These are phyloP conservation scores for Drosera spatulata DNA, from an alignment of 179 eudicot genomes.

Conservation along the genomic window DNA sequence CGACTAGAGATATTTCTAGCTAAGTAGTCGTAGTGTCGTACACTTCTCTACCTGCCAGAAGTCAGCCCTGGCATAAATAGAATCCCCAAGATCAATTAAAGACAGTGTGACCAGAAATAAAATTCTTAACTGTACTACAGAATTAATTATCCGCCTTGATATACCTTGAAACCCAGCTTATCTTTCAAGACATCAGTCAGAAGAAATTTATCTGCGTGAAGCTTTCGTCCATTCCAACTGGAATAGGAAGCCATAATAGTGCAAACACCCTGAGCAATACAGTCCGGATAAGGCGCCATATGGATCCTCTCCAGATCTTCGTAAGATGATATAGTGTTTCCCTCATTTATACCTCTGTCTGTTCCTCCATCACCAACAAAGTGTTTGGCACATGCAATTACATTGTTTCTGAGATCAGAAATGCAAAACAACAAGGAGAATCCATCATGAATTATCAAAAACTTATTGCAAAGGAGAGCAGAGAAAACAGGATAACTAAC, in stretches of 20 bases:
- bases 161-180: conserved; percentile 74
- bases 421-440: not conserved
- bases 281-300: conserved; percentile 32
- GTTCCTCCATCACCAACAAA: conserved; percentile 47
- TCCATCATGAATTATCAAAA: conserved; percentile 35
- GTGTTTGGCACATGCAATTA: conserved; percentile 41
- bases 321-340: conserved; percentile 22
- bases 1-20: not conserved
- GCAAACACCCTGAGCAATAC: conserved; percentile 30
- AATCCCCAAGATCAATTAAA: not conserved
- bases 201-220: conserved; percentile 45
- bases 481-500: conserved; percentile 87
- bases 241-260: conserved; percentile 42
- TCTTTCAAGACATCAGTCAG: conserved; percentile 64
- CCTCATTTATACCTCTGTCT: conserved; percentile 26
- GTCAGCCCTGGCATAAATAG: not conserved
- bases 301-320: conserved; percentile 33
- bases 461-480: conserved; percentile 76
- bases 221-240: conserved; percentile 38
- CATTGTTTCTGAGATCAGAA: conserved; percentile 17
- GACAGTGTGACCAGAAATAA: not conserved
- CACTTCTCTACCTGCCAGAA: not conserved
- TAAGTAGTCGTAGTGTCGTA: not conserved
- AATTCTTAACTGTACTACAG: not conserved
- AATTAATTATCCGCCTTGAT: not conserved